Evolutionary conservation across 129 eudicot species (phyloP).

Genomic region (Glebionis coronaria): DNA sequence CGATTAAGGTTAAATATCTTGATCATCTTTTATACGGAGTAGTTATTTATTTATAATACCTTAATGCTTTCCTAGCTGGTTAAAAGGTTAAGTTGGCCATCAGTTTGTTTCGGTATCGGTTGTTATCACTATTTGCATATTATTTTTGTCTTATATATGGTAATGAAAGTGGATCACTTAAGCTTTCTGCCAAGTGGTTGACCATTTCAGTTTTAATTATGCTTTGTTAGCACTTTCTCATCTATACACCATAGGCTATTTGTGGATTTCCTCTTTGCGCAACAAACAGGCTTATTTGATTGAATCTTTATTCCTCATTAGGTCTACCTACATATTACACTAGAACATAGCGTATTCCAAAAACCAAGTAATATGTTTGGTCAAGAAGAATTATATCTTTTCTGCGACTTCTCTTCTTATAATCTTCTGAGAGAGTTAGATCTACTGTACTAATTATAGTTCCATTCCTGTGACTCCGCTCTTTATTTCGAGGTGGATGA

Average conservation of each 20-base stretch:
- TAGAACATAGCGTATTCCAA: background rate
- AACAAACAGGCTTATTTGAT: constrained; percentile 12
- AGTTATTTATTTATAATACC: background rate
- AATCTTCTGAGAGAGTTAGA: background rate
- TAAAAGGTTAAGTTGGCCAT: constrained; percentile 21
- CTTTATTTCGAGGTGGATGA: too few relatives aligned
- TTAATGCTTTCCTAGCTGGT: constrained; percentile 27
- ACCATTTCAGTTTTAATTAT: constrained; percentile 20
- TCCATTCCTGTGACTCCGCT: too few relatives aligned
- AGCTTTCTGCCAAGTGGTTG: constrained; percentile 44
- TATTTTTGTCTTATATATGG: constrained; percentile 10
- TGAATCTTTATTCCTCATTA: background rate
- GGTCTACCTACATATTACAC: too few relatives aligned
- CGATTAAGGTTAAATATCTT: constrained; percentile 23
- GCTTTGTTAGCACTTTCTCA: constrained; percentile 27
- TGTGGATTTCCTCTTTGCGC: constrained; percentile 13
- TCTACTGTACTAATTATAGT: too few relatives aligned
- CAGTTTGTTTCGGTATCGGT: constrained; percentile 12
- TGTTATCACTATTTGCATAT: constrained; percentile 23
- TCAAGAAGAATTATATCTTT: too few relatives aligned
- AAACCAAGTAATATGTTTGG: background rate
- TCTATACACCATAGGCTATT: constrained; percentile 22
- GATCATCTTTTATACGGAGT: constrained; percentile 7
- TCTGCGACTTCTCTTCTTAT: too few relatives aligned
- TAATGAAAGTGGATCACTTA: constrained; percentile 34